Percentiles rank a stretch among this genome's conserved stretches.
These are phyloP conservation scores for Boletus rubroflammeus DNA, from an alignment of 768 basidiomycete species.

Conservation along the genomic window DNA sequence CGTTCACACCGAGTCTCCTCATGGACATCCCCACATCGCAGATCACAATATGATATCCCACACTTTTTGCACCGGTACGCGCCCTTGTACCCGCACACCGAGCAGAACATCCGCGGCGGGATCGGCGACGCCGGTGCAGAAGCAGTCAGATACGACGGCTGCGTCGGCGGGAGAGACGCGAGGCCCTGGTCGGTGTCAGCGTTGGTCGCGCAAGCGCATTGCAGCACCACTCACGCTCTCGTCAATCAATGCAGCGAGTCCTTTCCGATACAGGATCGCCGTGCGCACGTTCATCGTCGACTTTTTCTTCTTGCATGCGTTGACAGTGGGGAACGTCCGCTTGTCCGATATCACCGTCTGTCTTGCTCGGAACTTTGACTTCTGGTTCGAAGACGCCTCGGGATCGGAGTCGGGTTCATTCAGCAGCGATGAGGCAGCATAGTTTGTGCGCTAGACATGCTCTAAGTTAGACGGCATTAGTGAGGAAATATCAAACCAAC, in stretches of 20 bases:
- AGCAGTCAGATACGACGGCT: constrained; percentile 72
- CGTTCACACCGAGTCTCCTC: constrained; percentile 79
- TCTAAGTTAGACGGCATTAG: neutral
- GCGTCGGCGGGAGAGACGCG: constrained; percentile 44
- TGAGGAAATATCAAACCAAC: constrained; percentile 32
- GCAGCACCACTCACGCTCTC: constrained; percentile 67
- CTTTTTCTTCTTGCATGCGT: constrained; percentile 57
- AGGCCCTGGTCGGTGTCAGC: constrained; percentile 48
- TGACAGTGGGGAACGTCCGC: constrained; percentile 40
- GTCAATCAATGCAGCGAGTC: constrained; percentile 64
- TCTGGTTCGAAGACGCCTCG: constrained; percentile 22
- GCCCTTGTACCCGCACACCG: constrained; percentile 87
- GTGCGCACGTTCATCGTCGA: constrained; percentile 77
- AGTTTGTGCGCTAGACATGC: constrained; percentile 66
- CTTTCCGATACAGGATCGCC: constrained; percentile 81
- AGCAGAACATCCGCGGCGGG: constrained; percentile 71
- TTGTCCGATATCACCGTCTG: constrained; percentile 76
- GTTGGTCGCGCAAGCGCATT: neutral
- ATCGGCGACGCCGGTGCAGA: constrained; percentile 53
- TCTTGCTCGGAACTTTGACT: constrained; percentile 61
- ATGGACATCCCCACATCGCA: constrained; percentile 69
- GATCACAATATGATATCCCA: constrained; percentile 71
- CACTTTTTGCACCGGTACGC: constrained; percentile 76
- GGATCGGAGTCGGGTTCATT: constrained; percentile 32
- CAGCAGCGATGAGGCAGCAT: constrained; percentile 46